A percentile compares a stretch with the other conserved stretches of the same genome.
Evolutionary conservation across 2,329 filamentous ascomycete genomes (phyloP).

Genomic region (Xylaria hypoxylon): DNA sequence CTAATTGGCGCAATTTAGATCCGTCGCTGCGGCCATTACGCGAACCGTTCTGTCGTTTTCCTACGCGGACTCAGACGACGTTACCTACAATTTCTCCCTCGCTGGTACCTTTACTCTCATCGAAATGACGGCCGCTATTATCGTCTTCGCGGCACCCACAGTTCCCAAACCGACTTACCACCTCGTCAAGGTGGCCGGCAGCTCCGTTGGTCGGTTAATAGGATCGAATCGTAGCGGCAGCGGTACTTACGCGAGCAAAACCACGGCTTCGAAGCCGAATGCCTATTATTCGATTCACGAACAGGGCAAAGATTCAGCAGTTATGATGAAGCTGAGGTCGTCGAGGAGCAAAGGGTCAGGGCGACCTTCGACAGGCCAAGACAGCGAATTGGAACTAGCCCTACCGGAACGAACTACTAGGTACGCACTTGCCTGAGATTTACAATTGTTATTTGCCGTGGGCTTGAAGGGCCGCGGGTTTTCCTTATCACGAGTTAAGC

Average conservation of each 20-base stretch:
- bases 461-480: too few relatives aligned
- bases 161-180: slow-evolving; percentile 21
- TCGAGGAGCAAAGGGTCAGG: slow-evolving; percentile 9
- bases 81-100: slow-evolving; percentile 23
- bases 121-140: slow-evolving; percentile 18
- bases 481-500: slow-evolving; percentile 2
- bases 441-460: too few relatives aligned
- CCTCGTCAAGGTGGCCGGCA: slow-evolving; percentile 19
- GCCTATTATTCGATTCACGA: slow-evolving; percentile 17
- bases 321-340: slow-evolving; percentile 17
- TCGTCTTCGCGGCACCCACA: slow-evolving; percentile 23
- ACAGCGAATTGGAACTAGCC: slow-evolving; percentile 19
- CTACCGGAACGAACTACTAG: not conserved
- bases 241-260: slow-evolving; percentile 5
- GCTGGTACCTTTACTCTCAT: slow-evolving; percentile 21
- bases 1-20: slow-evolving; percentile 12
- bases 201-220: slow-evolving; percentile 18
- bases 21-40: slow-evolving; percentile 19
- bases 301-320: not conserved
- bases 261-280: slow-evolving; percentile 9
- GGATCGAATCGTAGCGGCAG: slow-evolving; percentile 7
- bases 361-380: slow-evolving; percentile 12
- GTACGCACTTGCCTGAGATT: not conserved
- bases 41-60: slow-evolving; percentile 27
- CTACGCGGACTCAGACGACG: slow-evolving; percentile 15